These are phyloP conservation scores for Ceratorhiza oryzae-sativae DNA, from an alignment of 1,284 basidiomycete genomes.

Conservation along the genomic window DNA sequence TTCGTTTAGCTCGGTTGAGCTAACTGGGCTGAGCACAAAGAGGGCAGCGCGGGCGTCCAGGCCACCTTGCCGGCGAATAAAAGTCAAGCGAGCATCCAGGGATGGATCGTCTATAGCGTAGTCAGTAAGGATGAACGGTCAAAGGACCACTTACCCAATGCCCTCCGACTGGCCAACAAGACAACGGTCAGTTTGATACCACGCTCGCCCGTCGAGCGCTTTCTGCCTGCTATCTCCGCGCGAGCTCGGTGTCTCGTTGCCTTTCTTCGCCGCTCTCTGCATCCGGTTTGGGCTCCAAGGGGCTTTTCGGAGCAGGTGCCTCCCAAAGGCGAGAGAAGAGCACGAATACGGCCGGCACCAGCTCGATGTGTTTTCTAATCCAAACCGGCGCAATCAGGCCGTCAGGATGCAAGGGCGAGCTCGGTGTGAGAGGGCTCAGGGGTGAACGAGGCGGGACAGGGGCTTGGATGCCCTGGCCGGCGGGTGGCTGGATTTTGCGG, in stretches of 20 bases:
- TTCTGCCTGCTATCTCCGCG: constrained; percentile 79
- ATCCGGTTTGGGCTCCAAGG: constrained; percentile 63
- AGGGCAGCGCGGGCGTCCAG: constrained; percentile 90
- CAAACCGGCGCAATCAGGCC: constrained; percentile 96
- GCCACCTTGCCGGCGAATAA: constrained; percentile 83
- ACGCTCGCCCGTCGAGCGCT: constrained; percentile 80
- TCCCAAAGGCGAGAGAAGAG: constrained; percentile 86
- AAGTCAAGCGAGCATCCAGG: constrained; percentile 83
- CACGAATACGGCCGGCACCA: constrained; percentile 92
- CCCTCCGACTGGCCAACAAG: constrained; percentile 83
- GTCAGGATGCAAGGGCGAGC: constrained; percentile 90
- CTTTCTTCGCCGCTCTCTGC: constrained; percentile 71
- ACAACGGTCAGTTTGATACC: constrained; percentile 95
- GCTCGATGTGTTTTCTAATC: constrained; percentile 92
- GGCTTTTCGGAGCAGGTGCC: constrained; percentile 52
- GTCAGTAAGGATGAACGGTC: not conserved
- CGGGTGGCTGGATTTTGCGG: constrained; percentile 70
- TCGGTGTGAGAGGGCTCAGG: constrained; percentile 85
- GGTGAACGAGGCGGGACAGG: constrained; percentile 71
- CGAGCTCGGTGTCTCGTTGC: constrained; percentile 73
- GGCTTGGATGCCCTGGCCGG: constrained; percentile 51
- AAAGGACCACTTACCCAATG: constrained; percentile 68
- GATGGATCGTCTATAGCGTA: constrained; percentile 72
- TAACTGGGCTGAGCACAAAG: constrained; percentile 94
- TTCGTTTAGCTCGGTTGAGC: constrained; percentile 78